Conservation (phyloP, 352 stramenopile species). For the Lagenidium giganteum region DNA sequence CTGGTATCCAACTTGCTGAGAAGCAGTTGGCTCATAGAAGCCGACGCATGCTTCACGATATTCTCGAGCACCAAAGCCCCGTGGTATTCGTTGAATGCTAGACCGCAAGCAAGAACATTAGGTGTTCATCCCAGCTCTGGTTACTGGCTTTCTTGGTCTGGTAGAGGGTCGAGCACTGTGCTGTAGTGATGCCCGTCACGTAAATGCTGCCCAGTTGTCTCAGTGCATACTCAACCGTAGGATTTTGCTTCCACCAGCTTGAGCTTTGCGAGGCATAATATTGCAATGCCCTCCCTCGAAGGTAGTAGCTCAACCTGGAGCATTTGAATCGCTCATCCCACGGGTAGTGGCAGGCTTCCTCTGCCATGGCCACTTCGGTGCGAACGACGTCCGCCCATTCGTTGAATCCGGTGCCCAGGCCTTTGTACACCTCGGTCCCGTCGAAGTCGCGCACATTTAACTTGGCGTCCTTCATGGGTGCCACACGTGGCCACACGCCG, state of each 20-base stretch:
- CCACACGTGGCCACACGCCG: too few species aligned
- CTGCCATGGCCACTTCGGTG: background rate
- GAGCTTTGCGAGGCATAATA: background rate
- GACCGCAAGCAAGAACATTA: background rate
- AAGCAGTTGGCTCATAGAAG: too few species aligned
- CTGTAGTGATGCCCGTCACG: background rate
- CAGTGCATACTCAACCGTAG: background rate
- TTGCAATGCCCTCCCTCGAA: background rate
- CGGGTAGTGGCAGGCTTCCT: background rate
- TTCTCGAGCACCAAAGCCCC: slow-evolving; percentile 4
- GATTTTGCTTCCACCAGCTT: background rate
- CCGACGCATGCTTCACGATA: slow-evolving; percentile 1
- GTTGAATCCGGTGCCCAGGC: background rate
- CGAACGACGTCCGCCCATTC: background rate
- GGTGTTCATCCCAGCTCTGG: background rate
- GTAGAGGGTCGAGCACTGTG: background rate
- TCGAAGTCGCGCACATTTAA: too few species aligned
- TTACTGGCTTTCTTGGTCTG: background rate
- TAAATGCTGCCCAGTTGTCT: background rate
- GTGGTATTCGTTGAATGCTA: background rate
- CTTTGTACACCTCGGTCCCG: slow-evolving; percentile 2
- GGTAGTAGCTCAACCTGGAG: background rate
- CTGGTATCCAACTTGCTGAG: background rate
- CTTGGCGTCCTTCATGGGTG: too few species aligned
- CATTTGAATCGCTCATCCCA: slow-evolving; percentile 1